Evolutionary conservation across 1,139 yeast species (phyloP).

Genomic region (Candida glucosophila): DNA sequence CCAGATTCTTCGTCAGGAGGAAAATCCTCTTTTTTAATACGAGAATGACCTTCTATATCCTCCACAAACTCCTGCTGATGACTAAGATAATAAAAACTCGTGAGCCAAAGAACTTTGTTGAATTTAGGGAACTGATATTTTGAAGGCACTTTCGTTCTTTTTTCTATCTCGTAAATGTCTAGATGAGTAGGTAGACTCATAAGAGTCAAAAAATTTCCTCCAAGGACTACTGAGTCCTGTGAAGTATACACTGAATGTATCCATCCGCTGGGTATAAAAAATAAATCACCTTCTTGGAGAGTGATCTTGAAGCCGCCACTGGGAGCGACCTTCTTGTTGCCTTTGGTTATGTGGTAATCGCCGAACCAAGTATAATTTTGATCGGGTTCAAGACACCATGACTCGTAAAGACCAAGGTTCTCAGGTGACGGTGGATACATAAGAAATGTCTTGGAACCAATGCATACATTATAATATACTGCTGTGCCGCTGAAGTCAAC

Average conservation of each 20-base stretch:
- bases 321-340: constrained; percentile 19
- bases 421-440: constrained; percentile 68
- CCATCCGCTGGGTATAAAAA: constrained; percentile 89
- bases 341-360: constrained; percentile 25
- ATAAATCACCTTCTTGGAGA: constrained; percentile 60
- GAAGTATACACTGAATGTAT: constrained; percentile 88
- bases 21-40: constrained; percentile 3
- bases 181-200: constrained; percentile 57
- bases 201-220: constrained; percentile 76
- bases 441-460: constrained; percentile 66
- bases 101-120: constrained; percentile 60
- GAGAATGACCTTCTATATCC: constrained; percentile 11
- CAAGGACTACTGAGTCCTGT: constrained; percentile 69
- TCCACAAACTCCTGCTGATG: constrained; percentile 14
- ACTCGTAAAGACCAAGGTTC: constrained; percentile 52
- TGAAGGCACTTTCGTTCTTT: constrained; percentile 61
- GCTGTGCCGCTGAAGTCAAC: constrained; percentile 90
- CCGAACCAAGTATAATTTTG: constrained; percentile 67
- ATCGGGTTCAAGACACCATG: constrained; percentile 65
- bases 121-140: constrained; percentile 76
- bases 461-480: constrained; percentile 75
- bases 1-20: not conserved
- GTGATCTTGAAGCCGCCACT: constrained; percentile 56
- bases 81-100: constrained; percentile 37
- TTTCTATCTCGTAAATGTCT: constrained; percentile 53